Evolutionary conservation across 352 stramenopile species (phyloP), one percentile per base, ranked within the genome.

Genomic region (Phytophthora colocasiae): DNA sequence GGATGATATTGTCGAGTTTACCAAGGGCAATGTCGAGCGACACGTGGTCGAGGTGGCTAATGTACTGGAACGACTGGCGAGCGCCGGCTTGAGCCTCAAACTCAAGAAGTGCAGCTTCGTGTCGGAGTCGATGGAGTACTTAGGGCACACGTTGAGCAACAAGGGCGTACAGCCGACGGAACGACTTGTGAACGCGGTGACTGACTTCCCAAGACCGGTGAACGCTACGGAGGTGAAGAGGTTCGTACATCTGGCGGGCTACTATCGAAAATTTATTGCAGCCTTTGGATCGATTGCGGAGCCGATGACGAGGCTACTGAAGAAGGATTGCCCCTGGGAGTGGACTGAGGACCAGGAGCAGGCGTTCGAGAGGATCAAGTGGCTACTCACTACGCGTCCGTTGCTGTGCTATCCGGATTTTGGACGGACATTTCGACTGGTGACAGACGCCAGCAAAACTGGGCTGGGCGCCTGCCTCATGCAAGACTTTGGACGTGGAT

Each of bases 1-100:
- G 7, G 49, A 46, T 19, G 49, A 56, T 22, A 56, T 56, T 10
- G 32, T 56, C 0, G 19, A 46, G 1, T 56, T 46, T 14, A 46
- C 49, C 3, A 32, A 17, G 8, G 43, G 22, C 8, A 9, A 10
- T 0, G 32, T 34, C 7, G 49, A 19, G 17, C 9, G 17, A 4
- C 49, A 46, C n/a, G 17, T 56, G 7, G 17, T 56, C 4, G 8
- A 45, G 5, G 2, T 46, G 9, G 32, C 32, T 11, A 19, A 7
- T 4, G n/a, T 19, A 15, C 12, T 56, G 11, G 31, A 56, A 34
- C 43, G 43, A 7, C 10, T 49, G 22, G 4, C 22, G 7, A 17
- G 8, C 7, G 43, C 24, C 0, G 22, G 22, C 0, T 10, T 49
- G 8, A 34, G 22, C 2, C 9, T 49, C 4, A 49, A 49, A 34